A percentile compares a stretch with the other conserved stretches of the same genome.
Evolutionary conservation across 495 filamentous ascomycete genomes (phyloP).

Genomic region (Podospora pseudopauciseta): DNA sequence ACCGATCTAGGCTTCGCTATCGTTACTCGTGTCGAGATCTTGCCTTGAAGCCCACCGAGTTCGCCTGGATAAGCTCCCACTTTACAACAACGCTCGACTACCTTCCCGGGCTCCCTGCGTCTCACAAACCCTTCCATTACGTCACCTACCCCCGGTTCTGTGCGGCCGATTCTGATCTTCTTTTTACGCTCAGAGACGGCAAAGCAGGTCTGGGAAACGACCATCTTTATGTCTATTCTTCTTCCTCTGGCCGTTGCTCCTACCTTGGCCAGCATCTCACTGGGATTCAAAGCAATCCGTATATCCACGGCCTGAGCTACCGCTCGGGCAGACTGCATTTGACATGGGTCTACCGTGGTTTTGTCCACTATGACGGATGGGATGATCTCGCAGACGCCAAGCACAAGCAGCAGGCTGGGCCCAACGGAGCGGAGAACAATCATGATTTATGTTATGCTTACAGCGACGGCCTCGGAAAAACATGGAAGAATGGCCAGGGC

Average conservation of each 20-base stretch:
- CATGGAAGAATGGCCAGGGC: conserved; percentile 38
- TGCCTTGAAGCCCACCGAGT: conserved; percentile 34
- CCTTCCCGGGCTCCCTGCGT: conserved; percentile 38
- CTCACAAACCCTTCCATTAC: conserved; percentile 34
- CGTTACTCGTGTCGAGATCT: conserved; percentile 37
- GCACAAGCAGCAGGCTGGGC: conserved; percentile 44
- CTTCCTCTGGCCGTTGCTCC: conserved; percentile 22
- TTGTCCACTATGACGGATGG: conserved; percentile 42
- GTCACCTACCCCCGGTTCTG: conserved; percentile 51
- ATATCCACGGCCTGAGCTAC: conserved; percentile 45
- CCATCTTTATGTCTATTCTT: conserved; percentile 41
- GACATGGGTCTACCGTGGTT: conserved; percentile 49
- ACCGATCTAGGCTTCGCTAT: conserved; percentile 35
- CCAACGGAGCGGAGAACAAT: conserved; percentile 46
- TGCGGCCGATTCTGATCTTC: conserved; percentile 26
- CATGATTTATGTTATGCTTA: conserved; percentile 47
- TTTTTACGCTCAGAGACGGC: conserved; percentile 47
- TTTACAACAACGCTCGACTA: conserved; percentile 38
- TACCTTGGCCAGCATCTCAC: conserved; percentile 42
- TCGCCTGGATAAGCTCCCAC: conserved; percentile 36
- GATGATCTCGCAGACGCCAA: conserved; percentile 40
- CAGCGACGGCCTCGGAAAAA: conserved; percentile 37
- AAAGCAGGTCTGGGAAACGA: conserved; percentile 49
- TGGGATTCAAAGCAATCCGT: conserved; percentile 45
- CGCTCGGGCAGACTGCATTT: conserved; percentile 34